Conservation (phyloP, 805 yeast species). For the Yamadazyma sp. region DNA sequence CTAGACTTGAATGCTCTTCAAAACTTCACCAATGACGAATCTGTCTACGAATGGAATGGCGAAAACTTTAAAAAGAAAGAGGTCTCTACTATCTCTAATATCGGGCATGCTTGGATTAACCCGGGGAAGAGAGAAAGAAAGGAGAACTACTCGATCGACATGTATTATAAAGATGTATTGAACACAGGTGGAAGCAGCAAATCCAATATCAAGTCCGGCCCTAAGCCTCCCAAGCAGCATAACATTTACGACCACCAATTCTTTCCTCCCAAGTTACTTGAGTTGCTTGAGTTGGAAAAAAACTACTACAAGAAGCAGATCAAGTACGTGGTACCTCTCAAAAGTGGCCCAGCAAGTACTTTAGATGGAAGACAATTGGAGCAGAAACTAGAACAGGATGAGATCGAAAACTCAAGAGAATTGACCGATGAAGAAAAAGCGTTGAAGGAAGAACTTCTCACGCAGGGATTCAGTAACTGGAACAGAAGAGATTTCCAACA, state of each 20-base stretch:
- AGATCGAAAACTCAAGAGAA: constrained; percentile 74
- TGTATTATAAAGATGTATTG: constrained; percentile 79
- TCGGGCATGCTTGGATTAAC: constrained; percentile 70
- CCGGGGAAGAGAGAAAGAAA: constrained; percentile 84
- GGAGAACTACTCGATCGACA: constrained; percentile 83
- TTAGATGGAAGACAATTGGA: constrained; percentile 38
- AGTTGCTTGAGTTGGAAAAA: constrained; percentile 78
- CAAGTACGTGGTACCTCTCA: constrained; percentile 61
- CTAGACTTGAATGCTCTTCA: constrained; percentile 77
- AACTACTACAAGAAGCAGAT: constrained; percentile 70
- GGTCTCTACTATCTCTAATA: constrained; percentile 46
- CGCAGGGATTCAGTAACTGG: constrained; percentile 79
- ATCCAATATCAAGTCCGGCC: constrained; percentile 50
- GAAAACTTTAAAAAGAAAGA: constrained; percentile 69
- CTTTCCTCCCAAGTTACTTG: constrained; percentile 72
- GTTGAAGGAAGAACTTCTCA: constrained; percentile 55
- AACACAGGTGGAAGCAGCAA: constrained; percentile 56
- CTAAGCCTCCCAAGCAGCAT: constrained; percentile 82
- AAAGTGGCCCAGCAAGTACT: constrained; percentile 48
- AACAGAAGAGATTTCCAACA: constrained; percentile 83
- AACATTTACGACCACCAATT: constrained; percentile 89
- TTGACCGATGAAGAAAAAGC: constrained; percentile 79
- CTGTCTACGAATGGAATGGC: constrained; percentile 87
- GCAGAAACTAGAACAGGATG: constrained; percentile 62
- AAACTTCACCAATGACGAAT: constrained; percentile 63